Evolutionary conservation across 768 basidiomycete genomes (phyloP).

Genomic region (Leucosporidium creatinivorum): DNA sequence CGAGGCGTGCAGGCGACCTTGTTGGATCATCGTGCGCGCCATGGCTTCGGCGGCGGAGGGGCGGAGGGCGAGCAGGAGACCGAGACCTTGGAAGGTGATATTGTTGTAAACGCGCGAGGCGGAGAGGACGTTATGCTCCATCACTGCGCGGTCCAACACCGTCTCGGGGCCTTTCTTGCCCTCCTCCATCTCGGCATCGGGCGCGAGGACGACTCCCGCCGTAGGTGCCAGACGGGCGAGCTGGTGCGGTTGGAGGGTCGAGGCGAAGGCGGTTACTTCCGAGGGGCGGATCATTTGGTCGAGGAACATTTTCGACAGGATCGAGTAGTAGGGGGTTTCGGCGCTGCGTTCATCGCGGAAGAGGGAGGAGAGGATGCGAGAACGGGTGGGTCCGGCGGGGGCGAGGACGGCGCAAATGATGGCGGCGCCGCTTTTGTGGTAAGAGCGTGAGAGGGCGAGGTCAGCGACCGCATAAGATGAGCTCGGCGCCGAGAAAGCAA

Average conservation of each 20-base stretch:
- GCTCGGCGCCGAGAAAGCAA: not conserved
- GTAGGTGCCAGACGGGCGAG: constrained; percentile 82
- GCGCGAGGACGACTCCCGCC: constrained; percentile 58
- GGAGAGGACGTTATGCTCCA: constrained; percentile 96
- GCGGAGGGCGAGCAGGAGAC: constrained; percentile 77
- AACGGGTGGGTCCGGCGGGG: constrained; percentile 92
- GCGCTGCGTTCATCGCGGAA: constrained; percentile 86
- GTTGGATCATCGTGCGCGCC: constrained; percentile 98
- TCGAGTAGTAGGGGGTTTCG: constrained; percentile 72
- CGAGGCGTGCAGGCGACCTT: constrained; percentile 73
- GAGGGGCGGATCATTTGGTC: constrained; percentile 87
- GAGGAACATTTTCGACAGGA: constrained; percentile 96
- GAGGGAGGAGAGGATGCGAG: constrained; percentile 81
- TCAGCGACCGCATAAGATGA: not conserved
- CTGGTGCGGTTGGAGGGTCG: constrained; percentile 81
- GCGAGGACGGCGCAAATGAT: constrained; percentile 95
- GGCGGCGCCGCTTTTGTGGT: constrained; percentile 74
- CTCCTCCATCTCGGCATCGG: constrained; percentile 47
- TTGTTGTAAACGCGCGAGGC: constrained; percentile 97
- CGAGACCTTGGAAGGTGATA: constrained; percentile 90
- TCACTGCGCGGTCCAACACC: constrained; percentile 91
- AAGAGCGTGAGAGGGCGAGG: not conserved
- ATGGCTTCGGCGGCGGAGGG: constrained; percentile 93
- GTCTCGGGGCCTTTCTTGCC: constrained; percentile 81
- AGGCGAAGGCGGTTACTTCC: constrained; percentile 85